Conservation (phyloP, 768 basidiomycete genomes). For the Lentinula detonsa region DNA sequence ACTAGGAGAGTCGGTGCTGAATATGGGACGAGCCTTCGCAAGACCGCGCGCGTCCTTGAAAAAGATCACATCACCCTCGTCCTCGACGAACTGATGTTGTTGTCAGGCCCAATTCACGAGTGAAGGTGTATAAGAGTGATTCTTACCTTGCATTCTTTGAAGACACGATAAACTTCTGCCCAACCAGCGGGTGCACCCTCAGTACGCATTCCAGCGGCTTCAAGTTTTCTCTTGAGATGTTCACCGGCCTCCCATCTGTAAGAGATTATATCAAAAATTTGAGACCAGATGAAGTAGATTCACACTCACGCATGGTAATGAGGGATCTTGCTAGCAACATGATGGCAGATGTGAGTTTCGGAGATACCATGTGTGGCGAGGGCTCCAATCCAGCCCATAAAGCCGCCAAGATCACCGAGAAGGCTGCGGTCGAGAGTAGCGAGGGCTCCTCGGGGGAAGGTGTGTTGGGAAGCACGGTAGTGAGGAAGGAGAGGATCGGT, state of each 20-base stretch:
- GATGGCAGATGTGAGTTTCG: constrained; percentile 91
- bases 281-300: no score
- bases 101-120: neutral
- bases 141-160: constrained; percentile 67
- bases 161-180: constrained; percentile 75
- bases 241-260: constrained; percentile 83
- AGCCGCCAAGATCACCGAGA: constrained; percentile 67
- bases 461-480: constrained; percentile 86
- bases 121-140: neutral
- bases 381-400: constrained; percentile 84
- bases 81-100: constrained; percentile 73
- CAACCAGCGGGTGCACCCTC: constrained; percentile 74
- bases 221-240: constrained; percentile 74
- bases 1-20: constrained; percentile 49
- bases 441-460: constrained; percentile 90
- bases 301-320: constrained; percentile 75
- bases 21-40: constrained; percentile 62
- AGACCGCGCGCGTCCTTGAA: constrained; percentile 85
- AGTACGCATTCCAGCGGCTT: constrained; percentile 56
- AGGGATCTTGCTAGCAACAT: constrained; percentile 92
- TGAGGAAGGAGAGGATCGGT: constrained; percentile 94
- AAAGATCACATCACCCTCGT: constrained; percentile 86
- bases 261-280: constrained; percentile 3
- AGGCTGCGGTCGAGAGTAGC: constrained; percentile 84
- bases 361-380: constrained; percentile 88